Conservation (phyloP, 768 basidiomycete species). For the Russula ochroleuca region DNA sequence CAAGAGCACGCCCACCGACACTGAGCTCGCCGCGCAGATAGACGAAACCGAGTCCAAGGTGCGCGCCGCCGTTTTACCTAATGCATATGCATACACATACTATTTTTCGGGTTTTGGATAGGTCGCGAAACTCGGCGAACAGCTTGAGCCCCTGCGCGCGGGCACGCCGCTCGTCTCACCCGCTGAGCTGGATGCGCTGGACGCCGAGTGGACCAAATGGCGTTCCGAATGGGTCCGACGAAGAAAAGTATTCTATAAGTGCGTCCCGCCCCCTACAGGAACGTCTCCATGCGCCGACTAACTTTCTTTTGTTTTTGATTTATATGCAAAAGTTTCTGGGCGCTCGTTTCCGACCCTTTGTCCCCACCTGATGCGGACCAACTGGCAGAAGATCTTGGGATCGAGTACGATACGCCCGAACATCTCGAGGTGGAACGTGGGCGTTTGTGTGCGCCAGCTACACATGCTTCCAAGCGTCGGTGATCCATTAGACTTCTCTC, state of each 20-base stretch:
- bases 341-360: conserved; percentile 61
- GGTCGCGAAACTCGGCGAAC: conserved; percentile 46
- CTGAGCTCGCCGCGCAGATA: conserved; percentile 55
- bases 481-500: background rate
- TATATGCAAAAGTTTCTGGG: conserved; percentile 57
- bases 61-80: conserved; percentile 24
- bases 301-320: background rate
- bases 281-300: background rate
- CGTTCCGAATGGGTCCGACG: conserved; percentile 74
- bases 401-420: conserved; percentile 73
- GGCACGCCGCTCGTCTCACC: conserved; percentile 65
- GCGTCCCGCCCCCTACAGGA: conserved; percentile 31
- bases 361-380: conserved; percentile 57
- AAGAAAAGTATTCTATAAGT: conserved; percentile 73
- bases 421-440: conserved; percentile 62
- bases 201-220: conserved; percentile 77
- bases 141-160: conserved; percentile 61
- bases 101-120: conserved; percentile 31
- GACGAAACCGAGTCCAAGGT: conserved; percentile 52
- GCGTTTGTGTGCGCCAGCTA: conserved; percentile 42
- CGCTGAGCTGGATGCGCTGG: conserved; percentile 63
- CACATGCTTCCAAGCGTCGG: conserved; percentile 10
- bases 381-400: conserved; percentile 76
- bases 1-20: conserved; percentile 64
- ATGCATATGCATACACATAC: background rate